Base-by-base conservation (phyloP, 371 early-diverging fungal genomes). In the Nosema muscidifuracis region DNA sequence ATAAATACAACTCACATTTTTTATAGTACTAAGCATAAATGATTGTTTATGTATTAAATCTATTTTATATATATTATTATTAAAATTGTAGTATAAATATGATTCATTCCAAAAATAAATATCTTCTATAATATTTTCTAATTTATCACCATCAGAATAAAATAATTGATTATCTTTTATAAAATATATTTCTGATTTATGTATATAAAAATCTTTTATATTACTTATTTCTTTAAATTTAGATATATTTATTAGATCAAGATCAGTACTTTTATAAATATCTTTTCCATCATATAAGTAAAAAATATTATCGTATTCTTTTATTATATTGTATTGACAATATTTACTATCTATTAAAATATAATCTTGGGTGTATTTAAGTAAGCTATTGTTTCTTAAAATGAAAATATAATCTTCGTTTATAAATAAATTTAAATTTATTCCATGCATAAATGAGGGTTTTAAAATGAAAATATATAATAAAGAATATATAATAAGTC, bases 341-440 rank as follows among this genome's bases (percentile, higher is more conserved):
- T 4, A 20, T 13, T 20, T 13, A n/a, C 3, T 4, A 20, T 47
- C 47, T 47, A 47, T 47, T 47, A 47, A 20, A 12, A 10, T n/a
- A 47, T 13, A 4, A 47, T 4, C 3, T 13, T 12, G 47, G 6
- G 13, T 4, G n/a, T 47, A 47, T 47, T 47, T 47, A 4, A n/a
- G 3, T 12, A 47, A n/a, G 12, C 4, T 6, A 10, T 47, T 47
- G 47, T 47, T 47, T 47, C 47, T 47, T 47, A 12, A 12, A 47
- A 47, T n/a, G n/a, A 47, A 47, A 4, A 47, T 10, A 47, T 47
- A n/a, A 13, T 47, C n/a, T 10, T 47, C 47, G n/a, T 6, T 20
- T n/a, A 47, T n/a, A 20, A n/a, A 47, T 12, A 47, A 47, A 47
- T 47, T n/a, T 47, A n/a, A 47, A 47, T 47, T 47, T 47, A 20